Evolutionary conservation across 2,329 filamentous ascomycete genomes (phyloP).

Genomic region (Paecilomyces niveus): DNA sequence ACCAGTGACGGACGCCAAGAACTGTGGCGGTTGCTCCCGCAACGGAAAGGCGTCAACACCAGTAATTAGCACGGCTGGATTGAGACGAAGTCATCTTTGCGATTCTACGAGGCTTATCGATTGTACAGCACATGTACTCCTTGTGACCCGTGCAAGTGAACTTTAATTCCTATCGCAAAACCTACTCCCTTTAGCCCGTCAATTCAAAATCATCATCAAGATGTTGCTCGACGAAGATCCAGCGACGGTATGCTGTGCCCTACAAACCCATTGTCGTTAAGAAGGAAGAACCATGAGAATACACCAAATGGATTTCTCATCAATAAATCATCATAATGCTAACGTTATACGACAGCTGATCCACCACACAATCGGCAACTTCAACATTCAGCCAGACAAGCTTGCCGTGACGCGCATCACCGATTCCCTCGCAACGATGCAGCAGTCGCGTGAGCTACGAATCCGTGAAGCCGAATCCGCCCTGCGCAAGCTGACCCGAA

Average conservation of each 20-base stretch:
- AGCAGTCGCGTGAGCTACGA: constrained; percentile 73
- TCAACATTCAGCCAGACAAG: constrained; percentile 89
- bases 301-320: background rate
- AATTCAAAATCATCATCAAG: constrained; percentile 32
- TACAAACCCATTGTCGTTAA: constrained; percentile 2
- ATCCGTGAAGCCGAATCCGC: constrained; percentile 62
- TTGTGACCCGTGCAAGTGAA: background rate
- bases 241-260: constrained; percentile 57
- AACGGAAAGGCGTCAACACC: constrained; percentile 22
- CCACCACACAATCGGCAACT: constrained; percentile 84
- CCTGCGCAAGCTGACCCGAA: constrained; percentile 66
- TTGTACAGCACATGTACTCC: background rate
- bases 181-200: constrained; percentile 1
- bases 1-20: constrained; percentile 4
- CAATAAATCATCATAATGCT: constrained; percentile 1
- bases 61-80: background rate
- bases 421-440: constrained; percentile 75
- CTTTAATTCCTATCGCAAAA: background rate
- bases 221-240: constrained; percentile 96
- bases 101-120: background rate
- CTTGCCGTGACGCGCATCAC: constrained; percentile 73
- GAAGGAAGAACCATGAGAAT: background rate
- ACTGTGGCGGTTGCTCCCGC: constrained; percentile 33
- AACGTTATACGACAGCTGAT: constrained; percentile 59
- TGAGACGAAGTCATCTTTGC: background rate